Evolutionary conservation across 306 rosid genomes (phyloP).

Genomic region (Vigna radiata): DNA sequence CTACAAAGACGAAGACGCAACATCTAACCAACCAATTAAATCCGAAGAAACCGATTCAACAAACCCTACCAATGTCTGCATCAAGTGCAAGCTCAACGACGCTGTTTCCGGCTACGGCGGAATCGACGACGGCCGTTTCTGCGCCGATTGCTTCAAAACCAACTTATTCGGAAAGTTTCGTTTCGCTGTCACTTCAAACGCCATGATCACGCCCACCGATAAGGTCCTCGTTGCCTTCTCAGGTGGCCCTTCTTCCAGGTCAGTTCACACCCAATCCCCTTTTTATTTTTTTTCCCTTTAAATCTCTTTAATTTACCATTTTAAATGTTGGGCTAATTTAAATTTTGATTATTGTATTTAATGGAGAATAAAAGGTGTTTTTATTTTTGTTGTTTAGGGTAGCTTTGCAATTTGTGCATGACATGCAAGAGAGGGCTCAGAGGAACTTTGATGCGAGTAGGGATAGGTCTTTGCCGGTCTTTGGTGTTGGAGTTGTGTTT

Average conservation of each 20-base stretch:
- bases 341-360: background rate
- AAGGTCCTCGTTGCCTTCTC: slow-evolving; percentile 95
- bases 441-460: slow-evolving; percentile 90
- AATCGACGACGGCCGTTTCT: slow-evolving; percentile 70
- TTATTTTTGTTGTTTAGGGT: slow-evolving; percentile 54
- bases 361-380: background rate
- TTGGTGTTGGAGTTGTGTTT: slow-evolving; percentile 88
- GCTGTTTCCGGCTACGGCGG: slow-evolving; percentile 64
- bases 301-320: background rate
- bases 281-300: background rate
- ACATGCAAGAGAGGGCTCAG: slow-evolving; percentile 78
- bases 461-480: slow-evolving; percentile 84
- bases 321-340: background rate
- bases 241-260: slow-evolving; percentile 96
- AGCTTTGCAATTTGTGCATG: slow-evolving; percentile 88
- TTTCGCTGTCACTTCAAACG: slow-evolving; percentile 75
- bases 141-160: slow-evolving; percentile 75
- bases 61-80: slow-evolving; percentile 52
- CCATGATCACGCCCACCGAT: slow-evolving; percentile 88
- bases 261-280: background rate
- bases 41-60: slow-evolving; percentile 34
- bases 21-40: background rate
- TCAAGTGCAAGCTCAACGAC: slow-evolving; percentile 77
- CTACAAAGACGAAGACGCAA: slow-evolving; percentile 59
- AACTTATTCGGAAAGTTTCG: slow-evolving; percentile 87